Base-by-base conservation (phyloP, 306 rosid genomes). In the Echinosophora koreensis region DNA sequence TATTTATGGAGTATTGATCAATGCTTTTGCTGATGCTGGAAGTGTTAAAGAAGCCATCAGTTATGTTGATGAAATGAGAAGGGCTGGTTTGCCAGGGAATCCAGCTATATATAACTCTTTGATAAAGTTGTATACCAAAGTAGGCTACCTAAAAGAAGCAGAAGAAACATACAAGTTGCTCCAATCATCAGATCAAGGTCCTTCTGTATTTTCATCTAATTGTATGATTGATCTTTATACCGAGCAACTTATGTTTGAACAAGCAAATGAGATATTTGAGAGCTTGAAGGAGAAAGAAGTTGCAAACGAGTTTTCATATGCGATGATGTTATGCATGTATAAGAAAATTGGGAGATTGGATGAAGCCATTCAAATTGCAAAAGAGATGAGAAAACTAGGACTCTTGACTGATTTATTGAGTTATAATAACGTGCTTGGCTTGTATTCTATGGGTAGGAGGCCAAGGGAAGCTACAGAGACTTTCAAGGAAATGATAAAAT, bases 281-380 rank as follows among this genome's bases (percentile, higher is more conserved):
- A 84, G 78, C 79, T 71, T 90, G 84, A 88, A 86, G 85, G 67
- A 54, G 57, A 85, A 86, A 55, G 82, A 81, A 54, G 60, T 60
- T 66, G 98, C 97, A 39, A 90, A 90, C 12, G 94, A 93, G 87
- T 93, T 91, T 76, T 88, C 98, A 2, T 88, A 69, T 67, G 93
- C 94, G 73, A 93, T 89, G 98, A 93, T 93, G 97, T 39, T 93
- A 84, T 86, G 97, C 61, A 82, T 93, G 97, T 88, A 90, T 82
- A 93, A 88, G 85, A 90, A 86, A 84, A 74, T 83, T 68, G 94
- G 98, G 67, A 89, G 89, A 81, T 66, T 87, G 28, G 88, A 79
- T 74, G 91, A 86, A 71, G 98, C 93, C 58, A 57, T 82, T 73
- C 65, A 59, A 66, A 90, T 93, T 12, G 93, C 90, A 34, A 79